Conservation (phyloP, 1,284 basidiomycete genomes). For the Pyrrhoderma lamaoense region DNA sequence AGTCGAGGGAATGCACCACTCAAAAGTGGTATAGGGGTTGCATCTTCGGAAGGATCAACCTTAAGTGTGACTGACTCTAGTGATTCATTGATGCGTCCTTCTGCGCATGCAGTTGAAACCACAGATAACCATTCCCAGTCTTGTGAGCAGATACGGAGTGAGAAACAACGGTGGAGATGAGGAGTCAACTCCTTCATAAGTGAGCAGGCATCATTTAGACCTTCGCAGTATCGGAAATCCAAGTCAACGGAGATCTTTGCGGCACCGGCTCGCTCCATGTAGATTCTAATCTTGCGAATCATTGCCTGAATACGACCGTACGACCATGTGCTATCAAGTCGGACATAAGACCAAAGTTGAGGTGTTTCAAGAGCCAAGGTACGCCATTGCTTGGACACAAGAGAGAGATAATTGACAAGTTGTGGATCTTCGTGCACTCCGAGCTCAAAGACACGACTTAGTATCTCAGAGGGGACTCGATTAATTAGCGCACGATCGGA, state of each 20-base stretch:
- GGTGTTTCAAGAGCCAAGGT: conserved; percentile 25
- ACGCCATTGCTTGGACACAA: conserved; percentile 29
- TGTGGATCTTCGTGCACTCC: conserved; percentile 26
- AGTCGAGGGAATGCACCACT: conserved; percentile 26
- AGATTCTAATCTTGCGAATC: conserved; percentile 24
- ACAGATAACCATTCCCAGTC: conserved; percentile 28
- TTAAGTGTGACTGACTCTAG: conserved; percentile 28
- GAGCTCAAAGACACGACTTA: conserved; percentile 31
- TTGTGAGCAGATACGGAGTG: conserved; percentile 25
- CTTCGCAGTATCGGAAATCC: conserved; percentile 27
- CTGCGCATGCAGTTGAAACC: conserved; percentile 22
- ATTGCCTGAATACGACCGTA: conserved; percentile 25
- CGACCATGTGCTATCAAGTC: conserved; percentile 25
- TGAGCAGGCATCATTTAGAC: conserved; percentile 21
- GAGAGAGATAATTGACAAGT: conserved; percentile 23
- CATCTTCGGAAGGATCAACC: conserved; percentile 25
- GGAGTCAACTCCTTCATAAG: conserved; percentile 26
- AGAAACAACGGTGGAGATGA: conserved; percentile 28
- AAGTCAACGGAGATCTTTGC: conserved; percentile 28
- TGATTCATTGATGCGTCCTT: conserved; percentile 21
- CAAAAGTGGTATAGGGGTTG: conserved; percentile 25
- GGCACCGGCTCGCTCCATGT: conserved; percentile 26
- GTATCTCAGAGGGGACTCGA: conserved; percentile 28
- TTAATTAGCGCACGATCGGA: conserved; percentile 26
- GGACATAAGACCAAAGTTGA: conserved; percentile 29